Base-by-base conservation (phyloP, 331 rosid genomes). In the Pyracantha coccinea region DNA sequence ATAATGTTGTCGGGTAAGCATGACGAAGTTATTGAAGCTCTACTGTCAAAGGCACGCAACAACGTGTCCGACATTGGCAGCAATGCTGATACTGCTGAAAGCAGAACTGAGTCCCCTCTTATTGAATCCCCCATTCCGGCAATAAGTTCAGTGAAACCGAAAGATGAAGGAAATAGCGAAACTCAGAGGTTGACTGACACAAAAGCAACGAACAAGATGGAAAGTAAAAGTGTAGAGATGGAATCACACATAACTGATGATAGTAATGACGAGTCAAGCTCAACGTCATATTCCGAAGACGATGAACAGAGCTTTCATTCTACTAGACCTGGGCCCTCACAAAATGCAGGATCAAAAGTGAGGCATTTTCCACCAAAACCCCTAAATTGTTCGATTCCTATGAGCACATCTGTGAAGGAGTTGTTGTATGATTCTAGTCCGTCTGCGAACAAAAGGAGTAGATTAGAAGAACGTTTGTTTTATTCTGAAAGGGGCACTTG, bases 1-100 rank as follows among this genome's bases (percentile, higher is more conserved):
- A 84, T 79, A 14, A 69, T 89, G 44, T 65, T 87, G 53, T 83
- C 81, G 33, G 50, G 52, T 2, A 82, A 72, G 45, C 91, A 87
- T 74, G 90, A 90, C 15, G 62, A 80, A 82, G 78, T 83, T 63
- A 83, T 86, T 47, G 95, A 93, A 52, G 83, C 79, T 7, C 66
- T 89, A 35, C 44, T 86, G 57, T 78, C 80, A 57, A 82, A 65
- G 79, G 78, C 59, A 33, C 44, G 74, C 12, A 59, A 23, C 28
- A 9, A 8, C 25, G 31, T 28, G 53, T 21, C 79, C 5, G 71
- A 1, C 15, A 6, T 52, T 11, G 80, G 29, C n/a, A 53, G 24
- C 69, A 69, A 25, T 28, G 75, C 66, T 38, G 58, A 58, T 29
- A 60, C 20, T 27, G 44, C 35, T 7, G 83, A 76, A 79, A 76